Base-by-base conservation (phyloP, 2,329 filamentous ascomycete species). In the Pestalotiopsis fici region DNA sequence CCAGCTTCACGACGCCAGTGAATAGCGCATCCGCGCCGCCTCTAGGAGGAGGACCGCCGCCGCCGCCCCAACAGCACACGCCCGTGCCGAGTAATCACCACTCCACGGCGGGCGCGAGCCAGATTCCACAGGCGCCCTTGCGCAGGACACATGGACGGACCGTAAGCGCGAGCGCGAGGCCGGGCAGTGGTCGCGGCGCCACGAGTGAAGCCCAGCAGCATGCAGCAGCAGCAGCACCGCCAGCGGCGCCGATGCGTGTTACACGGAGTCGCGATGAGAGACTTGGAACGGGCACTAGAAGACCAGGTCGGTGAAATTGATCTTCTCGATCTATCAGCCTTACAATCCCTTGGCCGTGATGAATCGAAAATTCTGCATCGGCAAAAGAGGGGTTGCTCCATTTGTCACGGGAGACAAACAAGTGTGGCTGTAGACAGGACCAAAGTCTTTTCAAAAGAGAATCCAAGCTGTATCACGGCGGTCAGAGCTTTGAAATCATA, bases 201-300 rank as follows among this genome's bases (percentile, higher is more conserved):
- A 31, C 54, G 23, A 18, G 21, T 35, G 31, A 23, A 31, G 11
- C 60, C 25, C 54, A 65, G 21, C 39, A 15, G 15, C 23, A 9
- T 7, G n/a, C 31, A 35, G 31, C 31, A 35, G 11, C 31, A 35
- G n/a, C 37, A 35, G 18, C 18, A 56, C 21, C 47, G 63, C 43
- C 65, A 69, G 47, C 67, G 69, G 63, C 70, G 71, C 31, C 65
- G 70, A 64, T 71, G 4, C 72, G 75, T 21, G 68, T 75, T 69
- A 77, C 75, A 47, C 70, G 76, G 59, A 77, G 74, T 39, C 70
- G 76, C 12, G 76, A 77, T 12, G 76, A 78, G 70, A 69, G 76
- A 9, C 12, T 67, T 62, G 27, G 23, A 63, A 11, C 63, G 54
- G 12, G 59, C 21, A 28, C 66, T 64, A 21, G 65, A 65, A 67